Base-by-base conservation (phyloP, 148 eudicot genomes). In the Beta vulgaris region DNA sequence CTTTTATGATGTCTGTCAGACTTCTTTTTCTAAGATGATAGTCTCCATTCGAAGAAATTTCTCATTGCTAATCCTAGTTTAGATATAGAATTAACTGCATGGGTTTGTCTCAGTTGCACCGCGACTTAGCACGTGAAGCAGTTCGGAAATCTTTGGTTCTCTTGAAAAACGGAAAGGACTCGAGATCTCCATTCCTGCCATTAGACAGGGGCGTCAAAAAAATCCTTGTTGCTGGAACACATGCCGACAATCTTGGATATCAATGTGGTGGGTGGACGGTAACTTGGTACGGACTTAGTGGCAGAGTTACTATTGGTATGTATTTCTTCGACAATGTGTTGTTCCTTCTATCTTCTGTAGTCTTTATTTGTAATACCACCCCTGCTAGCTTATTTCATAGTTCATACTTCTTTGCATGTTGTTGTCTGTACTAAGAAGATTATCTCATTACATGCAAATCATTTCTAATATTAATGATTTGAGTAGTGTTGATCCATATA, bases 221-320 rank as follows among this genome's bases (percentile, higher is more conserved):
- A 76, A 81, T 95, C 72, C 97, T 95, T 77, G 90, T 95, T 81
- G 88, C 93, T 59, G 98, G 97, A 75, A 79, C 91, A 69, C 98
- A 95, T 86, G 97, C 98, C 72, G 93, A 94, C 84, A 85, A 94
- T 82, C 98, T 94, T 80, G 98, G 98, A 78, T 94, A 80, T 82
- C 98, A 95, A 72, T 95, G 98, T 74, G 98, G 97, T 76, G 98
- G 98, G 54, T 95, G 98, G 98, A 95, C 97, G 51, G 54, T 66
- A 73, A 83, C 90, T 57, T 90, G 96, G 98, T 53, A 85, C 35
- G 98, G 98, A 35, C 71, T 40, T 54, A 79, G 97, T 83, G 98
- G 98, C 74, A 89, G 89, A 88, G 88, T 90, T 73, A 95, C 97
- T n/a, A 81, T 86, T 69, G 98, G 98, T 95, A 86, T 68, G 90